Evolutionary conservation across 306 rosid genomes (phyloP).

Genomic region (Gastrolobium villosum): DNA sequence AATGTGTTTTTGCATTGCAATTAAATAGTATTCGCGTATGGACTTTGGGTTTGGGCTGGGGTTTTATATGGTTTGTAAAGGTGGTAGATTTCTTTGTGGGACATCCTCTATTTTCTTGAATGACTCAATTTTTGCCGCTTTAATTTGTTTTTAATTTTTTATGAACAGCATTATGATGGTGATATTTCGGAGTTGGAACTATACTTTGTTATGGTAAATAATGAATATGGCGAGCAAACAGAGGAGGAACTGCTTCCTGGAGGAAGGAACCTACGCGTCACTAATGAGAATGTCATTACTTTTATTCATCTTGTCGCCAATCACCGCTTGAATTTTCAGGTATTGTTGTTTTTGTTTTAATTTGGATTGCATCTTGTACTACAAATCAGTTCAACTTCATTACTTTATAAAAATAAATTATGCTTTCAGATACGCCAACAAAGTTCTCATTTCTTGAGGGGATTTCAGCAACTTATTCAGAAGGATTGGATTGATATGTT

Average conservation of each 20-base stretch:
- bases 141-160: conserved; percentile 28
- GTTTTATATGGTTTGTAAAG: background rate
- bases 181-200: conserved; percentile 68
- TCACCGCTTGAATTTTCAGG: conserved; percentile 84
- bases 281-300: conserved; percentile 73
- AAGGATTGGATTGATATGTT: conserved; percentile 99
- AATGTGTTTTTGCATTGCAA: background rate
- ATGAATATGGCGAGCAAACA: conserved; percentile 82
- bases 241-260: conserved; percentile 74
- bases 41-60: background rate
- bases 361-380: conserved; percentile 23
- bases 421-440: conserved; percentile 45
- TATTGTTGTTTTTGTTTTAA: background rate
- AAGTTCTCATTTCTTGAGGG: conserved; percentile 97
- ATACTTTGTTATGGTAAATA: conserved; percentile 74
- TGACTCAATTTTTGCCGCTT: background rate
- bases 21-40: conserved; percentile 1
- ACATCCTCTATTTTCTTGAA: background rate
- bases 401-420: conserved; percentile 3
- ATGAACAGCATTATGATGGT: conserved; percentile 67
- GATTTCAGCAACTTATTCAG: conserved; percentile 96
- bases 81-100: conserved; percentile 3
- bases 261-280: conserved; percentile 66
- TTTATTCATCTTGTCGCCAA: conserved; percentile 84
- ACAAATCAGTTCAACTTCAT: background rate